Percentiles rank a stretch among this genome's conserved stretches.
phyloP scores from a whole-genome alignment of 345 rosid genomes.

The Noccaea caerulescens region DNA sequence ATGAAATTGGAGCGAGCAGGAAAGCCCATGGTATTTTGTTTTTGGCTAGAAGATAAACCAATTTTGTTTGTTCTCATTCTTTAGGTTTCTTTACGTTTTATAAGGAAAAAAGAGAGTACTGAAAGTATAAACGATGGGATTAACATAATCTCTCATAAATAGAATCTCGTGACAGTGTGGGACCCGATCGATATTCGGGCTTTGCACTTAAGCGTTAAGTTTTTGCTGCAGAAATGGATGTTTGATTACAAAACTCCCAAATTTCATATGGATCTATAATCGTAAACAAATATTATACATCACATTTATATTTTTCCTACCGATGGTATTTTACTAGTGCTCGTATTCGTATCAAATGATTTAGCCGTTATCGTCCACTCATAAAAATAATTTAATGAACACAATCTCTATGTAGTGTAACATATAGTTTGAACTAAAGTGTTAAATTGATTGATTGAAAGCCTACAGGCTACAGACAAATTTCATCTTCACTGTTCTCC shows the following conservation, averaged over 20 bases:
- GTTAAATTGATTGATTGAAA: constrained; percentile 8
- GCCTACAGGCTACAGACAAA: background rate
- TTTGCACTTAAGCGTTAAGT: constrained; percentile 35
- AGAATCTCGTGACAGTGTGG: constrained; percentile 37
- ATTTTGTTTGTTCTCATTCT: background rate
- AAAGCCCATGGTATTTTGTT: constrained; percentile 26
- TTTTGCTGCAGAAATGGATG: background rate
- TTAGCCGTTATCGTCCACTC: constrained; percentile 17
- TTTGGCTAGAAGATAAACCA: constrained; percentile 17
- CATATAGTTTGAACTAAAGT: background rate
- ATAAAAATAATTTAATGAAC: background rate
- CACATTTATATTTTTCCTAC: background rate
- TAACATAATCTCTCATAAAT: constrained; percentile 25
- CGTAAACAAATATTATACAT: background rate
- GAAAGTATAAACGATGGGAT: constrained; percentile 23
- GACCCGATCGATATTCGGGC: constrained; percentile 31
- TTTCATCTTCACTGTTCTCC: no score
- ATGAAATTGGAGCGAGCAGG: constrained; percentile 14
- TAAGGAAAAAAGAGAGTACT: background rate
- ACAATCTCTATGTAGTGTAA: background rate
- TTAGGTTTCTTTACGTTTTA: background rate
- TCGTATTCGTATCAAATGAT: constrained; percentile 16
- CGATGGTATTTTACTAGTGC: background rate
- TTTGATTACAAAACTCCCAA: background rate
- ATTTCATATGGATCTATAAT: background rate